These are phyloP conservation scores for Nemania sp. DNA, from an alignment of 2,329 filamentous ascomycete genomes.

Conservation along the genomic window DNA sequence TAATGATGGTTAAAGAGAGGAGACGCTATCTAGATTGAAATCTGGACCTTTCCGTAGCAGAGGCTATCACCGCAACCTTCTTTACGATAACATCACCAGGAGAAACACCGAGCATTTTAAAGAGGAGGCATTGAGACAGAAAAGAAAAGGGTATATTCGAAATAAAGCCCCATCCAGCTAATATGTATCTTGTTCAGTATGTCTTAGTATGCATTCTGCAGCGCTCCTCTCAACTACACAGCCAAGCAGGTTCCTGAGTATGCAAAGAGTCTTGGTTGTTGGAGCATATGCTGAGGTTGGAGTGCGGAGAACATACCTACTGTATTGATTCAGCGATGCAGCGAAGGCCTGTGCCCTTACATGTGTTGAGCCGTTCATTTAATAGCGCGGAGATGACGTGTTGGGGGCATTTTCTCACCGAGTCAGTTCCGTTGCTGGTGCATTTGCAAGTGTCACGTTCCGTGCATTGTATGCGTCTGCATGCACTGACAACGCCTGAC, in stretches of 20 bases:
- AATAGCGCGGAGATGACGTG: constrained; percentile 29
- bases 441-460: constrained; percentile 37
- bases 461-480: constrained; percentile 32
- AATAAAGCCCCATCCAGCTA: not conserved
- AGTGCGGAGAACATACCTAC: constrained; percentile 35
- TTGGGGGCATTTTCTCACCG: constrained; percentile 18
- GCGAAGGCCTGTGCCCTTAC: constrained; percentile 23
- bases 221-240: not conserved
- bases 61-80: not conserved
- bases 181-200: too few relatives aligned
- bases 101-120: not conserved
- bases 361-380: constrained; percentile 2
- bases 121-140: not conserved
- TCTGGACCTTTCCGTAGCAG: constrained; percentile 1
- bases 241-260: not conserved
- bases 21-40: not conserved
- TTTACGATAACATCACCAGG: not conserved
- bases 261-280: constrained; percentile 21
- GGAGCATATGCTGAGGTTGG: constrained; percentile 31
- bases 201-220: not conserved
- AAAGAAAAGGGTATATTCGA: not conserved
- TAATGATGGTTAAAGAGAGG: not conserved
- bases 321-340: constrained; percentile 18
- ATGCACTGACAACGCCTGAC: constrained; percentile 19
- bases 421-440: constrained; percentile 11